Percentiles rank a stretch among this genome's conserved stretches.
Conservation (phyloP, 495 filamentous ascomycete species). For the Penicillium salamii region DNA sequence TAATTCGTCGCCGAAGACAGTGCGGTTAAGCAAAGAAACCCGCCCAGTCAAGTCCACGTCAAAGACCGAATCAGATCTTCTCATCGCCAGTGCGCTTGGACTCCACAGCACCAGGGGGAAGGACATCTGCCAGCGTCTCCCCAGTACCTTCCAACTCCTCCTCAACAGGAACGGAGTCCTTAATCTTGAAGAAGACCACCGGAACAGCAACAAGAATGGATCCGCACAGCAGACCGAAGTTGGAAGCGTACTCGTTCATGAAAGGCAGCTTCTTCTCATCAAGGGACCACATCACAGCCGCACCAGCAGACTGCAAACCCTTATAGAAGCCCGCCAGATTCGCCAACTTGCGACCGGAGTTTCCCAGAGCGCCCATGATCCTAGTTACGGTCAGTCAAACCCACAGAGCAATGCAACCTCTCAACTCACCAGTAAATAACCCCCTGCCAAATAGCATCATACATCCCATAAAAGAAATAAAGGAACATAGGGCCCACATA, state of each 20-base stretch:
- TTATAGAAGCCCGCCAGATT: slow-evolving; percentile 94
- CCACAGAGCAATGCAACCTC: too few relatives aligned
- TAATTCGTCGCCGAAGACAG: too few relatives aligned
- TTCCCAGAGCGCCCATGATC: slow-evolving; percentile 86
- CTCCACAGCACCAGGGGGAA: slow-evolving; percentile 19
- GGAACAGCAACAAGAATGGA: slow-evolving; percentile 68
- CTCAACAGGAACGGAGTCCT: slow-evolving; percentile 66
- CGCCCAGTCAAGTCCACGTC: neutral
- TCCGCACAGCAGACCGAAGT: slow-evolving; percentile 67
- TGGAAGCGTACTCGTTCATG: slow-evolving; percentile 46
- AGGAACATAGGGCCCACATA: slow-evolving; percentile 51
- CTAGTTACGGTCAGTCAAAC: slow-evolving; percentile 38
- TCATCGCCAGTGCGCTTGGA: slow-evolving; percentile 9
- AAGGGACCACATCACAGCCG: slow-evolving; percentile 76
- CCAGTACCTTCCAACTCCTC: slow-evolving; percentile 73
- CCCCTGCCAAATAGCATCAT: slow-evolving; percentile 60
- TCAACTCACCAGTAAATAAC: slow-evolving; percentile 75
- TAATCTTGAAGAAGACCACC: slow-evolving; percentile 68
- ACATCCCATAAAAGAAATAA: slow-evolving; percentile 55
- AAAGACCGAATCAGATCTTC: slow-evolving; percentile 4
- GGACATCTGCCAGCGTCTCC: slow-evolving; percentile 69
- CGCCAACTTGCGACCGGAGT: slow-evolving; percentile 84
- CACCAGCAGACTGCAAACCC: slow-evolving; percentile 82
- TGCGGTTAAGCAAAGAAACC: too few relatives aligned
- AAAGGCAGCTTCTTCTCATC: slow-evolving; percentile 61